Conservation (phyloP, 805 yeast genomes). For the Starmerella stigmatis region DNA sequence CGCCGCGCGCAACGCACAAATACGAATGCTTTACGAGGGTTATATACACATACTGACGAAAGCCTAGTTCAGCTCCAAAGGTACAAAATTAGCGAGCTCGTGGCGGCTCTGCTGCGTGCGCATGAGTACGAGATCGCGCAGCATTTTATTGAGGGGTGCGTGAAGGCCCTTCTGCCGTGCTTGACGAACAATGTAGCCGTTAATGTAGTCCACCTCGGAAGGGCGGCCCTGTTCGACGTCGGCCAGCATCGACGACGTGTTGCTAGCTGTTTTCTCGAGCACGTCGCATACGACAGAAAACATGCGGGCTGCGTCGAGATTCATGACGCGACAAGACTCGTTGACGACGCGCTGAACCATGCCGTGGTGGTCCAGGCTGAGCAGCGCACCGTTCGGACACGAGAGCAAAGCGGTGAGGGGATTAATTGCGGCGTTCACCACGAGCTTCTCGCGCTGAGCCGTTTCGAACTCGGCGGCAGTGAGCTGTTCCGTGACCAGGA, state of each 20-base stretch:
- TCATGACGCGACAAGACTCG: constrained; percentile 38
- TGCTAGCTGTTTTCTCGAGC: constrained; percentile 41
- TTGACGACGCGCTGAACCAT: constrained; percentile 36
- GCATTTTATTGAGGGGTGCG: constrained; percentile 39
- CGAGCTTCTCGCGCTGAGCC: constrained; percentile 63
- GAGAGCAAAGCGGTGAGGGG: constrained; percentile 70
- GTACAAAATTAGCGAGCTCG: constrained; percentile 14
- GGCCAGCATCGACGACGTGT: constrained; percentile 60
- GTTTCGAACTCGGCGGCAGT: constrained; percentile 39
- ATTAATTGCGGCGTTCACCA: constrained; percentile 74
- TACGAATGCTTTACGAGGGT: background rate
- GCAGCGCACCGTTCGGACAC: constrained; percentile 66
- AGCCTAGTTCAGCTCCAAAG: constrained; percentile 5
- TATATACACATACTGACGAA: constrained; percentile 4
- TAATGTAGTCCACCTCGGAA: constrained; percentile 74
- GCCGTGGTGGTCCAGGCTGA: constrained; percentile 32
- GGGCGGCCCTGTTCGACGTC: constrained; percentile 47
- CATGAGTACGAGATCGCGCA: constrained; percentile 38
- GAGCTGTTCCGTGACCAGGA: constrained; percentile 18
- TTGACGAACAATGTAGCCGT: constrained; percentile 59
- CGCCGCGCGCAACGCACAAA: background rate
- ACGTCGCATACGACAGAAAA: constrained; percentile 34
- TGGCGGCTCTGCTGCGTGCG: constrained; percentile 13
- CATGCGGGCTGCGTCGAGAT: constrained; percentile 28
- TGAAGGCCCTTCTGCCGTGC: constrained; percentile 39